Base-by-base conservation (phyloP, 225 moss, liverwort and hornwort genomes). In the Asterella californica region DNA sequence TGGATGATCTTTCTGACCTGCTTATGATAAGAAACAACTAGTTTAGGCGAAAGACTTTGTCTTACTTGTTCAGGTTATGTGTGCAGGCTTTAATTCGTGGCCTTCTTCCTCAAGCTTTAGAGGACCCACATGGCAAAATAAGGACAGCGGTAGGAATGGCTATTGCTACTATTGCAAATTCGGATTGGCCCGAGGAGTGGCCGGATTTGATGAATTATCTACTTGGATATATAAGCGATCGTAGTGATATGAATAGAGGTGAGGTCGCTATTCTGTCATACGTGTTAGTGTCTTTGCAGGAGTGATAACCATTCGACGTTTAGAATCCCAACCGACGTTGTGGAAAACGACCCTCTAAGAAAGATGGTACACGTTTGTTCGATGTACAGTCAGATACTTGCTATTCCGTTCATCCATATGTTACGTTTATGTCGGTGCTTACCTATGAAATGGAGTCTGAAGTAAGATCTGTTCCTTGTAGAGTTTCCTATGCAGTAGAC, bases 141-240 rank as follows among this genome's bases (percentile, higher is more conserved):
- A 90, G 95, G 65, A 95, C 95, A 83, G 95, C 93, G 52, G 91
- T 93, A 76, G 95, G 93, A 79, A 95, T 95, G 95, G 95, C 95
- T 48, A 92, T 95, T 77, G 95, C 95, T 78, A 87, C 91, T 18
- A 93, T 95, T 85, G 93, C 95, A 62, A 91, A 85, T 79, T 90
- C 89, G 76, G 95, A 95, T 79, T 95, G 95, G 95, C 95, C 95
- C 75, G 93, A 95, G 70, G 91, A 95, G 83, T 95, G 95, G 95
- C 93, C 95, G 73, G 91, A 90, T 36, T 84, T 95, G 78, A 95
- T 95, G 93, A 85, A 84, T 70, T 86, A 90, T 76, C 84, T 95
- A 34, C 85, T 95, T 25, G 79, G 77, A 32, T 87, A 80, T 30
- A 93, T 93, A 59, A 93, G 88, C 83, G 90, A 93, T 78, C 89